These are phyloP conservation scores for Skeletonema menzelii DNA, from an alignment of 108 stramenopile species.

Conservation along the genomic window DNA sequence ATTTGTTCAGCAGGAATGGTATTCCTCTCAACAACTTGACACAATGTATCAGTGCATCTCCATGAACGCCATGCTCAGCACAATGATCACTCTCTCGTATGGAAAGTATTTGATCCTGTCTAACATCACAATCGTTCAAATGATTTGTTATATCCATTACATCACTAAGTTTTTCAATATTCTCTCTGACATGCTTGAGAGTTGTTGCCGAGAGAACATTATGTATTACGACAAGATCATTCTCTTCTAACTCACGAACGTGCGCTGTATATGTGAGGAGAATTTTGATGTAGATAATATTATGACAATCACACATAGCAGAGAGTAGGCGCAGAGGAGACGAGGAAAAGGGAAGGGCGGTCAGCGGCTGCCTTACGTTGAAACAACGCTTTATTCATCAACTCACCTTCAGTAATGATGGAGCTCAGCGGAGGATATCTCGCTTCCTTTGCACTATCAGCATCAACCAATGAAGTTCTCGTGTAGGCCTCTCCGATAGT, in stretches of 20 bases:
- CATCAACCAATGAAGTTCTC: constrained; percentile 20
- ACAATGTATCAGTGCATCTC: constrained; percentile 23
- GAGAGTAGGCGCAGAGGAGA: background rate
- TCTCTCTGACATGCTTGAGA: constrained; percentile 14
- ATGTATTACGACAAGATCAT: constrained; percentile 32
- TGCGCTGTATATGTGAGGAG: constrained; percentile 3
- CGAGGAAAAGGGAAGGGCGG: background rate
- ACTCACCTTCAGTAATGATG: constrained; percentile 11
- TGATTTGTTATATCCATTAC: background rate
- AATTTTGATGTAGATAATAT: background rate
- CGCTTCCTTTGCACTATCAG: constrained; percentile 9
- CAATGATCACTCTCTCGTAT: constrained; percentile 10
- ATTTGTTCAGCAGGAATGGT: constrained; percentile 6
- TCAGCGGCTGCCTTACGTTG: background rate
- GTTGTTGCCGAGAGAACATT: constrained; percentile 7
- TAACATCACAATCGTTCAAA: background rate
- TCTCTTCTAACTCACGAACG: constrained; percentile 10
- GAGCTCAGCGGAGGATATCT: constrained; percentile 18
- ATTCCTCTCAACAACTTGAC: constrained; percentile 26
- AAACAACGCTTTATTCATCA: background rate
- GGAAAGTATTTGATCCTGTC: constrained; percentile 12
- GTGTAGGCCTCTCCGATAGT: constrained; percentile 14
- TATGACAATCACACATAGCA: background rate
- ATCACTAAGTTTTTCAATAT: background rate
- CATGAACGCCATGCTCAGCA: constrained; percentile 5